Base-by-base conservation (phyloP, 73 alveolate species). In the Paramecium biaurelia region DNA sequence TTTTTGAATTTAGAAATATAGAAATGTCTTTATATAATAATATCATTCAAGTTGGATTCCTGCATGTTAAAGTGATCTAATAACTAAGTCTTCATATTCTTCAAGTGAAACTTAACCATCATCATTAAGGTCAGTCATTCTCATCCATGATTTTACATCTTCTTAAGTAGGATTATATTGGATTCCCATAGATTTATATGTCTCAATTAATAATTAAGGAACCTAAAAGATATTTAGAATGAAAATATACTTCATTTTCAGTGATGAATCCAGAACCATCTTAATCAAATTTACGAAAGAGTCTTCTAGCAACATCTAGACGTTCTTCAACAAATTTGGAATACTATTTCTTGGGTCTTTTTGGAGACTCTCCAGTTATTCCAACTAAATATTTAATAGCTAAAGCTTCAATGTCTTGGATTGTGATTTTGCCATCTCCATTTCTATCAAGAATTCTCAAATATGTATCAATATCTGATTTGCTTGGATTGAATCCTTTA, bases 281-380 rank as follows among this genome's bases (percentile, higher is more conserved):
- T 43, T 76, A 41, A 72, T 89, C 94, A 38, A 70, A 89, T 72
- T 70, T 89, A 18, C 92, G 67, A 45, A 89, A 89, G 35, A 89
- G 92, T 89, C 94, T 89, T 72, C 94, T 89, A 18, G 94, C 94
- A 42, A 89, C 94, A 42, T 89, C 94, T 9, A 89, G 32, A 35
- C 87, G 67, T 37, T 70, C 87, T 49, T 89, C 94, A 24, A 82
- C 87, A 15, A 79, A 79, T 79, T 79, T 79, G 9, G 90, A 79
- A 24, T 43, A 79, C 7, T 79, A 26, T 79, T 57, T 79, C 37
- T 41, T 79, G 21, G 74, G 70, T 79, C 90, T 79, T 79, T 79
- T 79, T 5, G 90, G 90, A 12, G 76, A 42, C 42, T 79, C 90
- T 10, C 56, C 79, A 45, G 21, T 70, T 4, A 35, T 59, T 2